Evolutionary conservation across 768 basidiomycete genomes (phyloP), one percentile per base, ranked within the genome.

Genomic region (Sporobolomyces phaffii): DNA sequence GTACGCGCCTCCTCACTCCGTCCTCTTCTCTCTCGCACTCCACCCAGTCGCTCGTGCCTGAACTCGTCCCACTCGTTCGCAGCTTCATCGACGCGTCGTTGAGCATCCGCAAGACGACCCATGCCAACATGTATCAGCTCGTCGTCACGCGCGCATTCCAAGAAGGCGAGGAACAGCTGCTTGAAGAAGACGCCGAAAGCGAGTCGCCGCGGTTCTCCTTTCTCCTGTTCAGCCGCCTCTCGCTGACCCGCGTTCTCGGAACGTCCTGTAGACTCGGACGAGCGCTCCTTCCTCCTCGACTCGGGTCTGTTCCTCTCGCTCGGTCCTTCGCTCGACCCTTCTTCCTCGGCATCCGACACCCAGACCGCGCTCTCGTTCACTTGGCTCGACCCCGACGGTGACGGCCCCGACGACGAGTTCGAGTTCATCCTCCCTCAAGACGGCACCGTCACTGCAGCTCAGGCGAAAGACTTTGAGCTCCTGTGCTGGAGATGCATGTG

Each of bases 231-330:
- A 17, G 14, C 47, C 26, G 45, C 36, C n/a, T n/a, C n/a, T n/a
- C n/a, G n/a, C n/a, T n/a, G n/a, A n/a, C n/a, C n/a, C n/a, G n/a
- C n/a, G n/a, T n/a, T n/a, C n/a, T n/a, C n/a, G n/a, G n/a, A n/a
- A n/a, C n/a, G n/a, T n/a, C n/a, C n/a, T n/a, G n/a, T n/a, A 97
- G 93, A 91, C 65, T 90, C 94, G 74, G 93, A 93, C 76, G 96
- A 99, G 76, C 84, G 89, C 64, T 86, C 87, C 2, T 98, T 93
- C 77, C 83, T 97, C 24, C 87, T 99, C 73, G 86, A 90, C 74
- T 86, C 91, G 75, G 88, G 89, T 65, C 86, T 98, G 51, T 86
- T 88, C 73, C 96, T 98, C 78, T 66, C 70, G 18, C 64, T 75
- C 41, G 65, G 61, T 34, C 85, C 87, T 44, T 82, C 85, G 4